Base-by-base conservation (phyloP, 768 basidiomycete genomes). In the Cystofilobasidium bisporidii region DNA sequence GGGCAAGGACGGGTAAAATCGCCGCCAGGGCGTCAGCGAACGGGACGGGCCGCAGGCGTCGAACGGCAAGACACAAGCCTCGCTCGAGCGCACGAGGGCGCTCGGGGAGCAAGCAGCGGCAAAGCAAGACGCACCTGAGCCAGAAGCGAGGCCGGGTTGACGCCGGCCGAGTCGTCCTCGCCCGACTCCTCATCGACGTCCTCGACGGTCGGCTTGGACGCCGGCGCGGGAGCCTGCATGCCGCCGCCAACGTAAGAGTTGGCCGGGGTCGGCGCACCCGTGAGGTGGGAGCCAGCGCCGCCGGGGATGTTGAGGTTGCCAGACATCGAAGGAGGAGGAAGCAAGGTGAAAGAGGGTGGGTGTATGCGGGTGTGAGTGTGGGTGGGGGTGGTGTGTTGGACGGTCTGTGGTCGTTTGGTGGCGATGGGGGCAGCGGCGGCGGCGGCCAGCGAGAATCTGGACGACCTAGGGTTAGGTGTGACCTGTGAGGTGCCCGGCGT, bases 91-190 rank as follows among this genome's bases (percentile, higher is more conserved):
- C 5, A 36, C 5, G 36, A 12, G 36, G 36, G 36, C 6, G 36
- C 12, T 36, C 12, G 36, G 36, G 36, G 36, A 12, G 36, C 6
- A 12, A 12, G 36, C 6, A 12, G 36, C 6, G 36, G 36, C 36
- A 12, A 36, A 12, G 36, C 36, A 12, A 12, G 12, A 36, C 77
- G 73, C 69, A 78, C 77, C 67, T 75, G 70, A 24, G 77, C 77
- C 47, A 78, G 71, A 50, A 77, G 47, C 55, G 73, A 73, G n/a
- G 76, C 76, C 28, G 75, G 74, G 73, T 74, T 76, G 53, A 87
- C 88, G 74, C 84, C 85, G 28, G 22, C 53, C 28, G 53, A 14
- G 75, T 85, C 88, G 78, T 92, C 90, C 47, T 85, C 79, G 78
- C 91, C 91, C 78, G 88, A 88, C 71, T 89, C 90, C 61, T 78